Evolutionary conservation across 768 basidiomycete species (phyloP), one percentile per base, ranked within the genome.

Genomic region (Kwoniella pini): DNA sequence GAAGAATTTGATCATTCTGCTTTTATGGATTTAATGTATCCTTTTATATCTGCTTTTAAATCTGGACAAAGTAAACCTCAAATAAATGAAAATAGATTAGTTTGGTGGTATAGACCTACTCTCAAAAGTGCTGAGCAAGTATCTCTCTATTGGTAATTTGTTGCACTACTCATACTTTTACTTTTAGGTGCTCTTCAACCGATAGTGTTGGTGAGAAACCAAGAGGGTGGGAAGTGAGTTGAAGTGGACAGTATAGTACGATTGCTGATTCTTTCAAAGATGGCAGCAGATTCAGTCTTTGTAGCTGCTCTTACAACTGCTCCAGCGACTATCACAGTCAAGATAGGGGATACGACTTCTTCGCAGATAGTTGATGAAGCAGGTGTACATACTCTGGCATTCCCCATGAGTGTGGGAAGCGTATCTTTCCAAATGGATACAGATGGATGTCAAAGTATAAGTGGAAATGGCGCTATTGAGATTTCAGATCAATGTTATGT

Each of bases 1-100:
- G 62, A 66, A n/a, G 76, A 67, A 11, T 62, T 77, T 40, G 72
- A 75, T 28, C 77, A 79, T 59, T 62, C 65, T 9, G 68, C 71
- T 46, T 64, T 74, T 62, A 67, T 77, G 19, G 74, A 76, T 48
- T 69, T 77, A 53, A 70, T 72, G 26, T 57, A 62, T 19, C 74
- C 77, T 4, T 79, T 74, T 71, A 78, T 78, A 60, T 56, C 60
- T 15, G 77, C 77, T 2, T 79, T 76, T 69, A 73, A 75, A 54
- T 53, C 72, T 2, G 77, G 76, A 10, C 24, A 59, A 0, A 42
- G 39, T 3, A 38, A 24, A 28, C 74, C 73, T 0, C 56, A 68
- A 28, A 63, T 75, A 52, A 60, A 65, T 9, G 58, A 69, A n/a
- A 73, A 77, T 21, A 69, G 68, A 65, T 44, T 75, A 22, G 63